Evolutionary conservation across 805 yeast genomes (phyloP), one percentile per base, ranked within the genome.

Genomic region (Brettanomyces naardenensis): DNA sequence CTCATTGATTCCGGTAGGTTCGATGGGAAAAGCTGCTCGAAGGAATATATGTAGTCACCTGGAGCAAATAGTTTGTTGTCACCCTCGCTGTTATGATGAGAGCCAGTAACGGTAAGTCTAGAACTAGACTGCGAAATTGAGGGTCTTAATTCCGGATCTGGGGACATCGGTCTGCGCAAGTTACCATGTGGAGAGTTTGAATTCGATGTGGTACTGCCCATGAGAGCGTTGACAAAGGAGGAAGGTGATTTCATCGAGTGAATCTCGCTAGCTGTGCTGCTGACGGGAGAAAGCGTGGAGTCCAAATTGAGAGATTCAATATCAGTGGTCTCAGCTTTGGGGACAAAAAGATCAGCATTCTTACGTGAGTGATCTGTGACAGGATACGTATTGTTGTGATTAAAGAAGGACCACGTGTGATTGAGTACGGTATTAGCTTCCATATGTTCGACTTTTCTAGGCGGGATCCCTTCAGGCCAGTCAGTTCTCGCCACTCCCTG

Each of bases 381-480:
- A 5, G 50, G 51, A 32, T 54, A 56, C 6, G 34, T 19, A 41
- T 50, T 63, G 51, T 59, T 51, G 33, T 57, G 58, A 34, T 63
- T 66, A 66, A 75, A 90, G 54, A 92, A 87, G 0, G 95, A 92
- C 98, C 98, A 92, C 5, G 83, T 77, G 55, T 90, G 97, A 36
- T 75, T 71, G 21, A 86, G 71, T 19, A 89, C 54, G 37, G 74
- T 82, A 44, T 72, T 73, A 18, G 70, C 57, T 48, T 92, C 98
- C 25, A 59, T 57, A 43, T 73, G 78, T 11, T 78, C 82, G 14
- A 66, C 65, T 46, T 78, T 78, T 54, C 82, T 85, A 0, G 97
- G 96, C 0, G 97, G 97, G 15, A 90, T 89, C 2, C 98, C 98
- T 53, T 92, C 97, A 3, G 97, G 97, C 96, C 97, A 89, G 43